A percentile compares a stretch with the other conserved stretches of the same genome.
These are phyloP conservation scores for Chalaropsis thielavioides DNA, from an alignment of 2,329 filamentous ascomycete genomes.

Conservation along the genomic window DNA sequence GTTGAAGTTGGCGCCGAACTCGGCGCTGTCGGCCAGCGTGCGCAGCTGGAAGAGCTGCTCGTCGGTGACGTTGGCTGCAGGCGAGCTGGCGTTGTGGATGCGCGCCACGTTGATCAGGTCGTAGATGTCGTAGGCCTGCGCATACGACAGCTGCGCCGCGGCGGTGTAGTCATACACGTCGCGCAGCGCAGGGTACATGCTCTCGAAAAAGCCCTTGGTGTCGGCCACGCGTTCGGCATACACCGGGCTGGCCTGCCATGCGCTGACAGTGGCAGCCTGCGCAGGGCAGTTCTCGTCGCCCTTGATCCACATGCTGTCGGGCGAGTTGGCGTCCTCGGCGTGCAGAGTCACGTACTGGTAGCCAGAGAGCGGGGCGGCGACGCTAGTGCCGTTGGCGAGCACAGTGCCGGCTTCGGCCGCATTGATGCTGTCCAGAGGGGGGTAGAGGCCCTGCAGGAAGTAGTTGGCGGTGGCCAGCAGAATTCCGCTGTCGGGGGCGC, in stretches of 20 bases:
- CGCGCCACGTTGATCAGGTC: constrained; percentile 26
- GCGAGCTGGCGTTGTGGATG: constrained; percentile 24
- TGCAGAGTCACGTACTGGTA: constrained; percentile 27
- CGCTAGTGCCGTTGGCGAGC: constrained; percentile 24
- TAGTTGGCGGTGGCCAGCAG: constrained; percentile 26
- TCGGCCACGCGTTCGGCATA: constrained; percentile 22
- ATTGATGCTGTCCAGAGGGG: constrained; percentile 23
- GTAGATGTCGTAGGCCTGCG: constrained; percentile 27
- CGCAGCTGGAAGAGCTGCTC: constrained; percentile 25
- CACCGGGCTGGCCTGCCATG: constrained; percentile 22
- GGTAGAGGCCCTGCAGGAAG: constrained; percentile 27
- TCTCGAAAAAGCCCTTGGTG: constrained; percentile 24
- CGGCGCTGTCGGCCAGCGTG: constrained; percentile 24
- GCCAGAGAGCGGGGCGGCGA: constrained; percentile 23
- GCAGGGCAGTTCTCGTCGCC: constrained; percentile 26
- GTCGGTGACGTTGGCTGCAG: constrained; percentile 24
- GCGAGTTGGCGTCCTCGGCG: constrained; percentile 23
- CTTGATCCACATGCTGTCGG: constrained; percentile 28
- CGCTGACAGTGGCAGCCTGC: constrained; percentile 21
- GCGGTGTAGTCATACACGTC: constrained; percentile 24
- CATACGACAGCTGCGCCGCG: constrained; percentile 25
- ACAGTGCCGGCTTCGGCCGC: constrained; percentile 22
- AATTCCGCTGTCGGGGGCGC: constrained; percentile 24
- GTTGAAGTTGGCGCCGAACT: constrained; percentile 25
- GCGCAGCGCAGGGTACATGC: constrained; percentile 23